These are phyloP conservation scores for Lentithecium fluviatile DNA, from an alignment of 495 filamentous ascomycete genomes.

Conservation along the genomic window DNA sequence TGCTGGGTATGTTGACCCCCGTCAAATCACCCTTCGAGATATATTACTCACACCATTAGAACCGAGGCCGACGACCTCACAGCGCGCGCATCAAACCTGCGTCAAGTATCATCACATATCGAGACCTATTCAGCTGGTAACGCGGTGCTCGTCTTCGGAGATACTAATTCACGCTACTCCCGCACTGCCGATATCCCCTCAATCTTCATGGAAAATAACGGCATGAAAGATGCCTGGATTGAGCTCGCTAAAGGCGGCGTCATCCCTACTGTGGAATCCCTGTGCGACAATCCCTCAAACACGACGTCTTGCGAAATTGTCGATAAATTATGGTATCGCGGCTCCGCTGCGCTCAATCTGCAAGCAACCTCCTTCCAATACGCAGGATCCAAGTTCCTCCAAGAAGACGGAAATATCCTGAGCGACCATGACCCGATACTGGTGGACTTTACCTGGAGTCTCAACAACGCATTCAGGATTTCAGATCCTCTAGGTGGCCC, in stretches of 20 bases:
- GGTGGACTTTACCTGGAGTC: conserved; percentile 54
- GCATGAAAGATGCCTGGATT: conserved; percentile 55
- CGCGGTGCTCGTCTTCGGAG: conserved; percentile 59
- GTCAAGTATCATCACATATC: conserved; percentile 57
- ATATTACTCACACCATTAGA: background rate
- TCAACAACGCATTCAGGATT: conserved; percentile 45
- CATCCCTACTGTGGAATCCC: conserved; percentile 41
- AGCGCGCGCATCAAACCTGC: conserved; percentile 55
- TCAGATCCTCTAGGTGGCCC: conserved; percentile 55
- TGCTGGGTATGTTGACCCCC: conserved; percentile 47
- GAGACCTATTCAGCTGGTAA: conserved; percentile 53
- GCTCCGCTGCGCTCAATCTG: conserved; percentile 48
- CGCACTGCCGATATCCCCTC: conserved; percentile 50
- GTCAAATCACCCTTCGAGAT: background rate
- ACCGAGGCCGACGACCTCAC: conserved; percentile 49
- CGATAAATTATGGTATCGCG: conserved; percentile 63
- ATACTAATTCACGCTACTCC: conserved; percentile 61
- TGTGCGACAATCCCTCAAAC: conserved; percentile 53
- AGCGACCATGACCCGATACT: conserved; percentile 62
- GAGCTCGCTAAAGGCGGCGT: conserved; percentile 48
- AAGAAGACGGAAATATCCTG: conserved; percentile 53
- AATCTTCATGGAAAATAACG: conserved; percentile 42
- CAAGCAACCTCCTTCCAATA: conserved; percentile 50
- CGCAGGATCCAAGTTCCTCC: conserved; percentile 51
- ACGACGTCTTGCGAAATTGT: conserved; percentile 58